Base-by-base conservation (phyloP, 129 eudicot genomes). In the Heracleum sosnowskyi region DNA sequence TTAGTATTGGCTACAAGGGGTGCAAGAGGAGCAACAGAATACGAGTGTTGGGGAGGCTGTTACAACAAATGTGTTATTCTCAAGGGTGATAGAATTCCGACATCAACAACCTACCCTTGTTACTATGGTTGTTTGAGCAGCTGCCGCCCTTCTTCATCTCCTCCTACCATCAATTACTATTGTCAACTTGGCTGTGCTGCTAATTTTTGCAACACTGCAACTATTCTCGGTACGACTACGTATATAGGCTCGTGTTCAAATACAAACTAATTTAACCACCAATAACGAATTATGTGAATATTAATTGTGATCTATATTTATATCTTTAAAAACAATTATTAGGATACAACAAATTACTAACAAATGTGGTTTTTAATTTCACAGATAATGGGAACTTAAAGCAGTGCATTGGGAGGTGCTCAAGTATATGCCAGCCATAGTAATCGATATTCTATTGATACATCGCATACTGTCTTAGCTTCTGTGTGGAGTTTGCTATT, bases 11-110 rank as follows among this genome's bases (percentile, higher is more conserved):
- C 31, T 24, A 24, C 64, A 53, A 53, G 28, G 10, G 16, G 66
- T n/a, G 66, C 66, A 57, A 57, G 66, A 57, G 66, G 5, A 57
- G 66, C 66, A 57, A 57, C 66, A 57, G 66, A 57, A n/a, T n/a
- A 9, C 12, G 66, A 57, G 3, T 66, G 73, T 28, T 66, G 40
- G 73, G 72, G 72, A 66, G 72, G 72, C 15, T 66, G 72, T 66
- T 66, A 66, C 72, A 66, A 66, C 40, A 66, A 66, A 17, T 66
- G 72, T 7, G 1, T 66, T 15, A 15, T 66, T 66, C 40, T 66
- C 40, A 2, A 66, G 18, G 72, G 73, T 1, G 39, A 66, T 16
- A 66, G 73, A 66, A 33, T 66, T 28, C 73, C 73, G 0, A 66
- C 40, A 13, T 2, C 41, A 3, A 31, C 37, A 1, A 66, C 73